Evolutionary conservation across 1,139 yeast genomes (phyloP).

Genomic region (Blastobotrys raffinosifermentans): DNA sequence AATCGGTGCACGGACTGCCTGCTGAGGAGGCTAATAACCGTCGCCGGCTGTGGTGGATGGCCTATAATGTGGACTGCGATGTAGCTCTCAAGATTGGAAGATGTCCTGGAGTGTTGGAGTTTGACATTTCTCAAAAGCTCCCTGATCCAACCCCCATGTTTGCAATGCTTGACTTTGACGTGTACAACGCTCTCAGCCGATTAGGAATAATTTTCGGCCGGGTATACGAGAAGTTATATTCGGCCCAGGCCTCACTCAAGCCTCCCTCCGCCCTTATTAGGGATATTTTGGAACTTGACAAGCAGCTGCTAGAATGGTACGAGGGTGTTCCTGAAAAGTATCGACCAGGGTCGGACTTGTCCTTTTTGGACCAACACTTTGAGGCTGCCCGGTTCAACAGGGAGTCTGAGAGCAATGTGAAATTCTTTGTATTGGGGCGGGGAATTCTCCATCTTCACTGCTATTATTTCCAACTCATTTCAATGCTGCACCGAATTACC

Average conservation of each 20-base stretch:
- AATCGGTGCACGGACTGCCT: slow-evolving; percentile 39
- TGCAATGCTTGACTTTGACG: slow-evolving; percentile 4
- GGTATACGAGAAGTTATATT: slow-evolving; percentile 28
- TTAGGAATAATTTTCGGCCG: slow-evolving; percentile 22
- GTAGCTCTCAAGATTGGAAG: slow-evolving; percentile 52
- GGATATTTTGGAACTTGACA: slow-evolving; percentile 28
- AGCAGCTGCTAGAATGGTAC: slow-evolving; percentile 29
- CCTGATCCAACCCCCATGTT: slow-evolving; percentile 11
- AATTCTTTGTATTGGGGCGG: no score
- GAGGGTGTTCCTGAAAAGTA: slow-evolving; percentile 26
- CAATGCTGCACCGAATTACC: slow-evolving; percentile 26
- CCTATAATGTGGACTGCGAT: slow-evolving; percentile 51
- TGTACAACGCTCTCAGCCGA: slow-evolving; percentile 12
- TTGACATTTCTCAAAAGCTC: slow-evolving; percentile 33
- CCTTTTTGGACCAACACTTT: background rate
- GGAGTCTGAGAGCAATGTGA: no score
- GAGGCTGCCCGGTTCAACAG: slow-evolving; percentile 1
- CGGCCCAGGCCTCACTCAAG: slow-evolving; percentile 29
- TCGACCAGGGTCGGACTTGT: slow-evolving; percentile 22
- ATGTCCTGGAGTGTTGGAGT: slow-evolving; percentile 49
- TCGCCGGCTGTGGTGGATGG: slow-evolving; percentile 49
- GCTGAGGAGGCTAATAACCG: slow-evolving; percentile 38
- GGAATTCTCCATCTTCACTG: slow-evolving; percentile 17
- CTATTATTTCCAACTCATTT: slow-evolving; percentile 23
- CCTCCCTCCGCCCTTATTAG: slow-evolving; percentile 24